Evolutionary conservation across 1,284 basidiomycete species (phyloP).

Genomic region (Cutaneotrichosporon sp.): DNA sequence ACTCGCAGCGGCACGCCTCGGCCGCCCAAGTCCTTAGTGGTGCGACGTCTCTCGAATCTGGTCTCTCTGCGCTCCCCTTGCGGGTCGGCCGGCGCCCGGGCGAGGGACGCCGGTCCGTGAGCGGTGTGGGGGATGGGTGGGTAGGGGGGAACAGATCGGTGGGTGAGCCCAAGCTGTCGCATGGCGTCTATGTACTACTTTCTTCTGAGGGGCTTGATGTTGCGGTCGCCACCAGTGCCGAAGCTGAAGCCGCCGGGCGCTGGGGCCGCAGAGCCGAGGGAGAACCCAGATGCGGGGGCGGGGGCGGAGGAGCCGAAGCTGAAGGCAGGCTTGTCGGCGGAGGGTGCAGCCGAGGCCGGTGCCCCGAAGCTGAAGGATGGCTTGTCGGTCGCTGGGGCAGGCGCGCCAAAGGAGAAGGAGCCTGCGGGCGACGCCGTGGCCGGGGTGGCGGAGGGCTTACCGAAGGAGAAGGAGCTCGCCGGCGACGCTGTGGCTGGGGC

Average conservation of each 20-base stretch:
- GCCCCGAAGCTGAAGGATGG: too few relatives aligned
- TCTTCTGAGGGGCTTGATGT: slow-evolving; percentile 5
- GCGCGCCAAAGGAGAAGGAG: too few relatives aligned
- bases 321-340: neutral
- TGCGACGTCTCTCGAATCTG: neutral
- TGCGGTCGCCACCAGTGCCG: neutral
- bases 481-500: neutral
- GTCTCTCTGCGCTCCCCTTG: neutral
- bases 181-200: neutral
- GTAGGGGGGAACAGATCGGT: too few relatives aligned
- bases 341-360: too few relatives aligned
- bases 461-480: slow-evolving; percentile 9
- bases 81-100: slow-evolving; percentile 3
- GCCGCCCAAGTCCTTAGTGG: slow-evolving; percentile 7
- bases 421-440: neutral
- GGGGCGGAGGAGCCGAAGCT: neutral
- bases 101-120: slow-evolving; percentile 1
- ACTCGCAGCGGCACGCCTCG: slow-evolving; percentile 4
- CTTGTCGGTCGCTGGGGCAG: too few relatives aligned
- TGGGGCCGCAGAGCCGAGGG: neutral
- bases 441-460: slow-evolving; percentile 1
- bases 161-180: too few relatives aligned
- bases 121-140: neutral
- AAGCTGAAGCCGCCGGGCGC: slow-evolving; percentile 1
- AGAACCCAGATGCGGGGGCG: neutral